Evolutionary conservation across 495 filamentous ascomycete species (phyloP), one percentile per base, ranked within the genome.

Genomic region (Xylaria intraflava): DNA sequence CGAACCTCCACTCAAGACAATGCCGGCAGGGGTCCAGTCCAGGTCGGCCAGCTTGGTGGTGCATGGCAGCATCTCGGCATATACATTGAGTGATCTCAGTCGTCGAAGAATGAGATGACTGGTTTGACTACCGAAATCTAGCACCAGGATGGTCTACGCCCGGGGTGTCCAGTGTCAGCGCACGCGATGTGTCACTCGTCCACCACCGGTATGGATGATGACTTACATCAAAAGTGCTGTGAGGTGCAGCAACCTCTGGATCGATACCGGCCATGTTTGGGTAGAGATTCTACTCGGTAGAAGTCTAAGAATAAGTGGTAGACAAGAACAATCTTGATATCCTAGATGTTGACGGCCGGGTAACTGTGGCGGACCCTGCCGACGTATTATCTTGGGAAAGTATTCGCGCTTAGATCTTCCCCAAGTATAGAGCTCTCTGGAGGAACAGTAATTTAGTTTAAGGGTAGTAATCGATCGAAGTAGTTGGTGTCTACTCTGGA

Each of bases 31-130:
- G 60, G 81, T 88, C 77, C 78, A 96, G 22, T 73, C 58, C 11
- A 97, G 79, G 43, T 94, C 88, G 6, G 79, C 68, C 11, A 96
- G 65, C 75, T 91, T 94, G 51, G 85, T 82, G 49, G 89, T 96
- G 75, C 92, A 96, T 26, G 90, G 91, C 41, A 95, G 81, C 84
- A 96, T 87, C 74, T 97, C 92, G 36, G 81, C 82, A 76, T 87
- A 96, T 67, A 97, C 79, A 75, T 88, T 86, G 72, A 95, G 77
- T 40, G 85, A 82, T 58, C 89, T 78, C 12, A 94, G 78, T 42
- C 88, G 83, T 29, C 89, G 78, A 2, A 81, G 83, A 62, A 93
- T 92, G 14, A 93, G 76, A 61, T 90, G 88, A 3, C 79, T 81
- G 47, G 82, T 87, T 68, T 85, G 83, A 74, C 74, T 57, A 59